A percentile compares a stretch with the other conserved stretches of the same genome.
phyloP scores from a whole-genome alignment of 768 basidiomycete species.

The Lentinula lateritia region DNA sequence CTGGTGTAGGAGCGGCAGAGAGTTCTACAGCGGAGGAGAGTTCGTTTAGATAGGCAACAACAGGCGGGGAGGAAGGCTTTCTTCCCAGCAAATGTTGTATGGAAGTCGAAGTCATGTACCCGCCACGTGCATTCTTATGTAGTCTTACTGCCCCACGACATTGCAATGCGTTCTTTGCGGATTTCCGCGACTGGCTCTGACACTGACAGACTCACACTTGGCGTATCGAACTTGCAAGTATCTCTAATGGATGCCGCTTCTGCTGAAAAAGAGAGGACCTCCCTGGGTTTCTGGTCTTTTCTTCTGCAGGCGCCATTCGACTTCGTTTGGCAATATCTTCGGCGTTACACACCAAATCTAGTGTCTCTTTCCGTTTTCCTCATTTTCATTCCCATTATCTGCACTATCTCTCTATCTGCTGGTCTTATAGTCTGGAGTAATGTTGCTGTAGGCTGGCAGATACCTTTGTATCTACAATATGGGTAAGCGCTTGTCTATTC shows the following conservation, averaged over 20 bases:
- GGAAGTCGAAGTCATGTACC: background rate
- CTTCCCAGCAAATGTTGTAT: constrained; percentile 43
- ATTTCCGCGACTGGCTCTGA: background rate
- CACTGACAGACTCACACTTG: constrained; percentile 1
- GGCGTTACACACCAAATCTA: constrained; percentile 54
- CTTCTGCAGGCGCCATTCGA: constrained; percentile 7
- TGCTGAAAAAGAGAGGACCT: background rate
- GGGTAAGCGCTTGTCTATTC: constrained; percentile 43
- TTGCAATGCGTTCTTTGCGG: background rate
- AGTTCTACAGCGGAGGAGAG: constrained; percentile 23
- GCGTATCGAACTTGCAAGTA: constrained; percentile 2
- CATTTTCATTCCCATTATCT: constrained; percentile 55
- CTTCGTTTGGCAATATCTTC: constrained; percentile 27
- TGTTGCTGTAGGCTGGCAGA: constrained; percentile 66
- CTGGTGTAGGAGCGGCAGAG: constrained; percentile 32
- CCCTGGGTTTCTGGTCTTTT: background rate
- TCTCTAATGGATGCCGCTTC: constrained; percentile 2
- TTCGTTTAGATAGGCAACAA: constrained; percentile 37
- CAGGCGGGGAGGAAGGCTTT: constrained; percentile 38
- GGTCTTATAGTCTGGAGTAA: constrained; percentile 74
- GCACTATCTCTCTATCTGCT: constrained; percentile 57
- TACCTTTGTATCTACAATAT: constrained; percentile 69
- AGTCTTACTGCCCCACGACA: background rate
- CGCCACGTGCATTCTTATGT: background rate
- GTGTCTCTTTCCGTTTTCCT: constrained; percentile 62